Base-by-base conservation (phyloP, 1,284 basidiomycete genomes). In the Xanthoconium separans region DNA sequence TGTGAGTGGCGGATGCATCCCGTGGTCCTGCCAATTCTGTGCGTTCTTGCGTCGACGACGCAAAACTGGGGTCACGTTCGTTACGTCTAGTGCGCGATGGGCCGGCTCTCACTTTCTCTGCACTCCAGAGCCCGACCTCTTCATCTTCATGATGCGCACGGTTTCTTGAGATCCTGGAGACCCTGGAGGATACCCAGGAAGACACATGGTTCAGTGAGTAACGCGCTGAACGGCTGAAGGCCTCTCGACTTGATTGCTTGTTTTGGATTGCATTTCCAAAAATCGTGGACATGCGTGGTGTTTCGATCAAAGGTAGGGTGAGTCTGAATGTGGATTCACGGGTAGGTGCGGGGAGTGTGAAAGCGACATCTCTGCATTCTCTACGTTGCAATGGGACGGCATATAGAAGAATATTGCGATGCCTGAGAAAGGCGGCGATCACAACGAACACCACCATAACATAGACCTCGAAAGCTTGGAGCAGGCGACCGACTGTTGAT, bases 381-480 rank as follows among this genome's bases (percentile, higher is more conserved):
- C 33, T 27, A 31, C 36, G 10, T 40, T 50, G 64, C 5, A 39
- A 33, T 20, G 51, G 16, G 15, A 41, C 27, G 11, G 27, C 1
- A 15, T 40, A 55, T 40, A 51, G 47, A 27, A 53, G 44, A 36
- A 29, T 50, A 30, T 57, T 41, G 33, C 56, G 48, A 42, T 58
- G 44, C 24, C 30, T 57, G 44, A 80, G 74, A 65, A 88, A 83
- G 30, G 77, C 70, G 33, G 70, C 65, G 41, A 86, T 73, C 55
- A 86, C 77, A 56, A 79, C 70, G 62, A 78, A 81, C 22, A 89
- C 70, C 50, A 87, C 74, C 39, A 85, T 66, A 43, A 84, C 75
- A 63, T 85, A 90, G n/a, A 85, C 57, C 62, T 87, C 84, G 44
- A 84, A 68, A 16, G 82, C 83, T 61, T 85, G 82, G 53, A 91